A percentile compares a stretch with the other conserved stretches of the same genome.
These are phyloP conservation scores for Cylindricascospora bacillispora DNA, from an alignment of 1,139 yeast genomes.

Conservation along the genomic window DNA sequence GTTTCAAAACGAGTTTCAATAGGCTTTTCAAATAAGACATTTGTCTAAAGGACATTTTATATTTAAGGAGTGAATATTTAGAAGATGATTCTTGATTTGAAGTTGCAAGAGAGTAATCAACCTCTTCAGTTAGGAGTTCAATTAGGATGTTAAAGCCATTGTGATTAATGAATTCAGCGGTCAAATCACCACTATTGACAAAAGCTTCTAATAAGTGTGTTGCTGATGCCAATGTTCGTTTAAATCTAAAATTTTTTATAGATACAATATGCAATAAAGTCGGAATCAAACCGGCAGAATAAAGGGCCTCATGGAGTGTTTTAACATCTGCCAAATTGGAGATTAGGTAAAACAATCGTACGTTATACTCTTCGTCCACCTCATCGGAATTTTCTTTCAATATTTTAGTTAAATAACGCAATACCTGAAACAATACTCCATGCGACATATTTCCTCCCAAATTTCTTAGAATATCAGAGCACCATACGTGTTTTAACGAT, in stretches of 20 bases:
- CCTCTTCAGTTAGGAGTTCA: slow-evolving; percentile 50
- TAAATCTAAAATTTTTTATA: slow-evolving; percentile 34
- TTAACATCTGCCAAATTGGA: slow-evolving; percentile 47
- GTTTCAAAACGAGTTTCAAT: slow-evolving; percentile 48
- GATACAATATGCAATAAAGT: slow-evolving; percentile 53
- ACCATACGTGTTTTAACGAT: slow-evolving; percentile 56
- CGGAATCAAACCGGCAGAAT: slow-evolving; percentile 61
- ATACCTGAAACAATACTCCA: slow-evolving; percentile 63
- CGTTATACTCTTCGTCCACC: slow-evolving; percentile 37
- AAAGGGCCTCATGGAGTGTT: slow-evolving; percentile 35
- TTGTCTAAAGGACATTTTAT: slow-evolving; percentile 50
- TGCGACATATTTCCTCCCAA: slow-evolving; percentile 85
- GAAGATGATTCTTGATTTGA: slow-evolving; percentile 47
- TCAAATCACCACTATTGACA: slow-evolving; percentile 34
- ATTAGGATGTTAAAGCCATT: slow-evolving; percentile 58
- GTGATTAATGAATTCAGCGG: slow-evolving; percentile 48
- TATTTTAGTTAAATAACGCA: slow-evolving; percentile 47
- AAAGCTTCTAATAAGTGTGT: slow-evolving; percentile 48
- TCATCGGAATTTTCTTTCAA: slow-evolving; percentile 25
- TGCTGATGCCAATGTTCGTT: slow-evolving; percentile 54
- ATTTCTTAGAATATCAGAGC: slow-evolving; percentile 67
- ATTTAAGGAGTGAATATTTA: slow-evolving; percentile 40
- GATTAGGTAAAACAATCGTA: slow-evolving; percentile 43
- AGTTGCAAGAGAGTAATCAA: slow-evolving; percentile 47
- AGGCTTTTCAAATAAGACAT: slow-evolving; percentile 43